Conservation (phyloP, 805 yeast genomes). For the Lipomyces sp. region DNA sequence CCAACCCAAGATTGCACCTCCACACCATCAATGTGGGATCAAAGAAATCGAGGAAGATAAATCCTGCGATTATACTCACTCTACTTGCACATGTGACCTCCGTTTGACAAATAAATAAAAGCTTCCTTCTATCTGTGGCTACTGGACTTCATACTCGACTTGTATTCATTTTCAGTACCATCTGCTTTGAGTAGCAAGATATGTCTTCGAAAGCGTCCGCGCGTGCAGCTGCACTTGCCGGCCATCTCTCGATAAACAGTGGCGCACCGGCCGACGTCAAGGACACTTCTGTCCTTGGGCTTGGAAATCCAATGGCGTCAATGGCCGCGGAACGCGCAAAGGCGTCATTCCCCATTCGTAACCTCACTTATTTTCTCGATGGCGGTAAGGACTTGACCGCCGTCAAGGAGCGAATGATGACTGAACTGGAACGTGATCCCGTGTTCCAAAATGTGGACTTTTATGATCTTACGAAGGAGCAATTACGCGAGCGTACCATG, state of each 20-base stretch:
- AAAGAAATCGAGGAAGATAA: background rate
- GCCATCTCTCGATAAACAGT: constrained; percentile 6
- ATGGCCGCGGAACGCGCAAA: constrained; percentile 50
- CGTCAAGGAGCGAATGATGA: constrained; percentile 48
- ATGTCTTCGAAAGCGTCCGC: background rate
- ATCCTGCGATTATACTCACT: background rate
- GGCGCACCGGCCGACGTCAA: background rate
- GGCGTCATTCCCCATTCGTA: constrained; percentile 47
- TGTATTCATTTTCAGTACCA: background rate
- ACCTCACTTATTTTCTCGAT: constrained; percentile 52
- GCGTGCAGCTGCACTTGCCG: constrained; percentile 16
- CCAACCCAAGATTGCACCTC: background rate
- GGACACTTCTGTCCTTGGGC: constrained; percentile 32
- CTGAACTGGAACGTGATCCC: constrained; percentile 62
- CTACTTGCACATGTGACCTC: background rate
- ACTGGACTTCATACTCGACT: background rate
- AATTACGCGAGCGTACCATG: constrained; percentile 48
- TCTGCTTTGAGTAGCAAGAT: background rate
- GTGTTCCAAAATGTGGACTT: constrained; percentile 51
- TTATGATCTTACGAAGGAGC: constrained; percentile 56
- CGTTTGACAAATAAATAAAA: background rate
- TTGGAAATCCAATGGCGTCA: constrained; percentile 30
- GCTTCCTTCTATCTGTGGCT: background rate
- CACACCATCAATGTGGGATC: background rate
- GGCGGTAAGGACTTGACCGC: constrained; percentile 51